These are phyloP conservation scores for Pichia manshurica DNA, from an alignment of 805 yeast species.

Conservation along the genomic window DNA sequence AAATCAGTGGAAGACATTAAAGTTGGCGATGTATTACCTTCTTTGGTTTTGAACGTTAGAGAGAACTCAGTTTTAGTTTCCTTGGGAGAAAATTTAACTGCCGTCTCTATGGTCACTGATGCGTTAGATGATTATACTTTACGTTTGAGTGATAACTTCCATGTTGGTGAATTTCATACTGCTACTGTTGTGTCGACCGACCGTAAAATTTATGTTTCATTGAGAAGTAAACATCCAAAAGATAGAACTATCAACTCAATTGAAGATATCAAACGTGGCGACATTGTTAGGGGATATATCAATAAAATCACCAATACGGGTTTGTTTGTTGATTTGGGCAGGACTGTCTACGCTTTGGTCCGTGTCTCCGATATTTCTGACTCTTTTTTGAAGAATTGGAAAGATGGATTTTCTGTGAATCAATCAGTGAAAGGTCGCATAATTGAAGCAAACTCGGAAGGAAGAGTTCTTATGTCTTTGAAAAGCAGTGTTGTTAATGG, in stretches of 20 bases:
- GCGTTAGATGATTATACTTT: conserved; percentile 64
- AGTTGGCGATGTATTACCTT: conserved; percentile 54
- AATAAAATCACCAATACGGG: conserved; percentile 71
- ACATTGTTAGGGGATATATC: conserved; percentile 75
- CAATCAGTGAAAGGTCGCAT: conserved; percentile 76
- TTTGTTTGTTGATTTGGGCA: conserved; percentile 69
- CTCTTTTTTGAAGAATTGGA: conserved; percentile 81
- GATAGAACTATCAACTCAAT: conserved; percentile 45
- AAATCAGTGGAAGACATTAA: conserved; percentile 43
- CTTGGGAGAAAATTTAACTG: conserved; percentile 56
- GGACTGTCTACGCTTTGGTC: conserved; percentile 68
- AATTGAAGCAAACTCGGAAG: conserved; percentile 52
- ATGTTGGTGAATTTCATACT: conserved; percentile 47
- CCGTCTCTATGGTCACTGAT: conserved; percentile 68
- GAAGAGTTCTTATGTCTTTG: conserved; percentile 67
- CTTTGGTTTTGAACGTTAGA: conserved; percentile 52
- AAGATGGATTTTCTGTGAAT: conserved; percentile 60
- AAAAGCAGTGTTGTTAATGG: conserved; percentile 79
- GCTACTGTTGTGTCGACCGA: conserved; percentile 52
- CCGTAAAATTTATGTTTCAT: conserved; percentile 55
- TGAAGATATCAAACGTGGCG: conserved; percentile 59
- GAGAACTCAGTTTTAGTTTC: conserved; percentile 62
- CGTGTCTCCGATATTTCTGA: conserved; percentile 80
- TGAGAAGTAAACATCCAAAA: conserved; percentile 48
- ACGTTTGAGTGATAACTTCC: conserved; percentile 43